Conservation (phyloP, 768 basidiomycete species). For the Saitozyma sp. region DNA sequence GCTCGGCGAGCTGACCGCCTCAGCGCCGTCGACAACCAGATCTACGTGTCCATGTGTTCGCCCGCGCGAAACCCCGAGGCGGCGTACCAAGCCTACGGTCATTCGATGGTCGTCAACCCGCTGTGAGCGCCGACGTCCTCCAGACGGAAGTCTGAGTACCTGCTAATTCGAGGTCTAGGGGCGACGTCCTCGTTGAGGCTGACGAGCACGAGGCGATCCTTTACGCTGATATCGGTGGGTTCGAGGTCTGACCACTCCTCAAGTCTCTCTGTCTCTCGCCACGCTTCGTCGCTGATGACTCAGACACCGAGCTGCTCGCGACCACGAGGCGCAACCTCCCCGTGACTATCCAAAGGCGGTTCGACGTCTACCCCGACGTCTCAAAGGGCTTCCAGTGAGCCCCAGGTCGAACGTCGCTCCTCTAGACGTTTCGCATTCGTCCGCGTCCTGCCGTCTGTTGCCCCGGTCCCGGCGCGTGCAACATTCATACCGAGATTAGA, state of each 20-base stretch:
- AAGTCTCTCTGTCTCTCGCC: background rate
- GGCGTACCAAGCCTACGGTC: constrained; percentile 78
- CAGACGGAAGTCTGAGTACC: background rate
- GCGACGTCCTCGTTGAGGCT: constrained; percentile 70
- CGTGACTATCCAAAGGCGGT: constrained; percentile 85
- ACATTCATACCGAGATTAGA: too few species aligned
- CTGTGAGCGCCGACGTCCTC: constrained; percentile 59
- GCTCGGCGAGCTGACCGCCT: constrained; percentile 7
- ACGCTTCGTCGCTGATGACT: background rate
- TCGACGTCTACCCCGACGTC: constrained; percentile 87
- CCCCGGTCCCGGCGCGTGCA: too few species aligned
- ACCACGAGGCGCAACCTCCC: constrained; percentile 80
- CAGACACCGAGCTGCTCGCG: constrained; percentile 65
- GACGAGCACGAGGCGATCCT: constrained; percentile 75
- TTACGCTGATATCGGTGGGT: constrained; percentile 77
- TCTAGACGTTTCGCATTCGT: too few species aligned
- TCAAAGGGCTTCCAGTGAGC: background rate
- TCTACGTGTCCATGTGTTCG: constrained; percentile 95
- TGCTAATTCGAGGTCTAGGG: constrained; percentile 58
- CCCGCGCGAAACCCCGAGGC: constrained; percentile 82
- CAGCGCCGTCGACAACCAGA: constrained; percentile 93
- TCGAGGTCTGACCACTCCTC: too few species aligned
- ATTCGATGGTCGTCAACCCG: constrained; percentile 87
- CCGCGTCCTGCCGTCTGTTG: too few species aligned
- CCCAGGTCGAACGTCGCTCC: too few species aligned